These are phyloP conservation scores for Linum trigynum DNA, from an alignment of 345 rosid genomes.

Conservation along the genomic window DNA sequence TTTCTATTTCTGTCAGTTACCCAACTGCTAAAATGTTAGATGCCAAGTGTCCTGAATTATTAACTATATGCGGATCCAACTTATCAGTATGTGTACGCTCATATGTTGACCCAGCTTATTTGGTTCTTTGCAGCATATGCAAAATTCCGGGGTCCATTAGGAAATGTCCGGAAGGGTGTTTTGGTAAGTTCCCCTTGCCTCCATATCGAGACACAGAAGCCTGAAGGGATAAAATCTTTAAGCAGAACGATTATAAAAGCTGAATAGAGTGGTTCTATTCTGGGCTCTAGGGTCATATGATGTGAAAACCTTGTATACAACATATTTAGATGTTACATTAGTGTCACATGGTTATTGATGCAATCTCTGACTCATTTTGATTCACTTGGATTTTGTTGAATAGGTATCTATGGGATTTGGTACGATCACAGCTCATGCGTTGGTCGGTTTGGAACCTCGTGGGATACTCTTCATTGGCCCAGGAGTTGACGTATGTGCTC, in stretches of 20 bases:
- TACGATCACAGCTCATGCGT: conserved; percentile 68
- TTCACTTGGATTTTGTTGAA: conserved; percentile 10
- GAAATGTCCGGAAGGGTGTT: conserved; percentile 97
- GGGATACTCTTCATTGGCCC: conserved; percentile 79
- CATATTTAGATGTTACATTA: too few relatives aligned
- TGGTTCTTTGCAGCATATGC: conserved; percentile 54
- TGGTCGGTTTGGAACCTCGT: conserved; percentile 90
- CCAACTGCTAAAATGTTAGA: too few relatives aligned
- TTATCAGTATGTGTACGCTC: neutral
- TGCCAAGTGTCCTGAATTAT: neutral
- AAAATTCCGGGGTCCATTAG: conserved; percentile 79
- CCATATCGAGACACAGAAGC: too few relatives aligned
- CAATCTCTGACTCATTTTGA: neutral
- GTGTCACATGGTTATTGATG: too few relatives aligned
- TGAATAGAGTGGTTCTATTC: too few relatives aligned
- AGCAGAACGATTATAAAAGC: neutral
- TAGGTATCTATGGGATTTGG: conserved; percentile 97
- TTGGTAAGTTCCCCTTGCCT: conserved; percentile 42
- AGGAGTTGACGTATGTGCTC: conserved; percentile 66
- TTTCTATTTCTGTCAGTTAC: too few relatives aligned
- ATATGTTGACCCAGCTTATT: conserved; percentile 8
- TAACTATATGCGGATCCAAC: neutral
- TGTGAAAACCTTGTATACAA: too few relatives aligned
- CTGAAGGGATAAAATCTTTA: neutral
- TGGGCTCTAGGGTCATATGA: too few relatives aligned